Evolutionary conservation across 257 asterid genomes (phyloP), one percentile per base, ranked within the genome.

Genomic region (Nicotiana attenuata): DNA sequence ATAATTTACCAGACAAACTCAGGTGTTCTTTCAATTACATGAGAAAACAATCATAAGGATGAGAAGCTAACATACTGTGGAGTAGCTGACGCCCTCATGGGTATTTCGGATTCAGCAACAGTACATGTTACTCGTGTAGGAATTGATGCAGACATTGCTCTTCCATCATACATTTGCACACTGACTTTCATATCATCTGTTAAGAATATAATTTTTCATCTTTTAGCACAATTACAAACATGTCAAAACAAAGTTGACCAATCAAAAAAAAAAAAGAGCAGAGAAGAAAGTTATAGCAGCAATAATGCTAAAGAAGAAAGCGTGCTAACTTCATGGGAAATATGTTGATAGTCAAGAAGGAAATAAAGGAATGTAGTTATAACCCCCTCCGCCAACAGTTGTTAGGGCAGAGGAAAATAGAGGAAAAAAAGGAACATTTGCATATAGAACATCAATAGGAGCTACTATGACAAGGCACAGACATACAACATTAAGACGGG

Each of bases 161-260:
- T 90, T 78, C 89, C 94, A 83, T 92, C 92, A 78, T 88, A 92
- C 68, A 93, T 88, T 83, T 96, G 95, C 86, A 94, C 92, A 67
- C 83, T 80, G 61, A 96, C 91, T 65, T 85, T 84, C 97, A 96
- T 94, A 68, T 90, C 98, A 71, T 94, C 99, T 96, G 90, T 81
- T 80, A 64, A 24, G 50, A 57, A 82, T n/a, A 50, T 78, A 76
- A 83, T 78, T 69, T 73, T 47, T 73, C 50, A 73, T 73, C 31
- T 22, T 73, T 73, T 73, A 73, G 61, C 78, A 45, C 60, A 73
- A 73, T 47, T 47, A 50, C 38, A 15, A 35, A 73, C 61, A 73
- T 73, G 79, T 22, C 79, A 24, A 22, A 73, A 45, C 31, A 22
- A 73, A 11, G 20, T 13, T 41, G 35, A 45, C 5, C 35, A 20